Conservation (phyloP, 192 early-diverging fungal species). For the Pilaira anomala region DNA sequence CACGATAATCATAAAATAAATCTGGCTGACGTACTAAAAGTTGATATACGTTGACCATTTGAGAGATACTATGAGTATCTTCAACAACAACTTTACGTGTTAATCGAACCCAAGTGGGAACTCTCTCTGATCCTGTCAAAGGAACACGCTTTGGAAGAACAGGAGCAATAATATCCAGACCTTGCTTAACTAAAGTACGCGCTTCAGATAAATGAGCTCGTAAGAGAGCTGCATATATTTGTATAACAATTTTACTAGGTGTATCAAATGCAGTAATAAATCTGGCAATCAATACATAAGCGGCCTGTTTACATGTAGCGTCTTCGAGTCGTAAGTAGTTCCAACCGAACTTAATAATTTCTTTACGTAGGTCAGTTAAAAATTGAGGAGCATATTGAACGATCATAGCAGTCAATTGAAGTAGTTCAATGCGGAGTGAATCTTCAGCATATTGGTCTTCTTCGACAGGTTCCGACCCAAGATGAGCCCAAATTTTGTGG, state of each 20-base stretch:
- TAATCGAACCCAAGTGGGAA: slow-evolving; percentile 85
- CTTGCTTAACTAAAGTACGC: slow-evolving; percentile 86
- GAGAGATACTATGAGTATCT: slow-evolving; percentile 87
- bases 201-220: slow-evolving; percentile 88
- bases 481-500: slow-evolving; percentile 55
- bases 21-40: slow-evolving; percentile 84
- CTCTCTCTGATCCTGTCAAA: slow-evolving; percentile 34
- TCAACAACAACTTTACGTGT: slow-evolving; percentile 88
- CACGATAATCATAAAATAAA: slow-evolving; percentile 85
- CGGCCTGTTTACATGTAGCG: slow-evolving; percentile 90
- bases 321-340: slow-evolving; percentile 82
- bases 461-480: slow-evolving; percentile 46
- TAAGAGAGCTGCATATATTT: slow-evolving; percentile 85
- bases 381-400: slow-evolving; percentile 77
- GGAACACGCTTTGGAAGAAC: slow-evolving; percentile 82
- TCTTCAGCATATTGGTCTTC: slow-evolving; percentile 61
- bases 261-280: slow-evolving; percentile 95
- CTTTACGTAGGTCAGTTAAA: slow-evolving; percentile 76
- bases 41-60: slow-evolving; percentile 90
- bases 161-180: slow-evolving; percentile 89
- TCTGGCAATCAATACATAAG: slow-evolving; percentile 88
- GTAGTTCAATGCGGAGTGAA: slow-evolving; percentile 76
- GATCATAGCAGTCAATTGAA: slow-evolving; percentile 89
- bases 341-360: slow-evolving; percentile 97
- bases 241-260: slow-evolving; percentile 80